phyloP scores from a whole-genome alignment of 345 rosid species.

The Rhizophora apiculata region DNA sequence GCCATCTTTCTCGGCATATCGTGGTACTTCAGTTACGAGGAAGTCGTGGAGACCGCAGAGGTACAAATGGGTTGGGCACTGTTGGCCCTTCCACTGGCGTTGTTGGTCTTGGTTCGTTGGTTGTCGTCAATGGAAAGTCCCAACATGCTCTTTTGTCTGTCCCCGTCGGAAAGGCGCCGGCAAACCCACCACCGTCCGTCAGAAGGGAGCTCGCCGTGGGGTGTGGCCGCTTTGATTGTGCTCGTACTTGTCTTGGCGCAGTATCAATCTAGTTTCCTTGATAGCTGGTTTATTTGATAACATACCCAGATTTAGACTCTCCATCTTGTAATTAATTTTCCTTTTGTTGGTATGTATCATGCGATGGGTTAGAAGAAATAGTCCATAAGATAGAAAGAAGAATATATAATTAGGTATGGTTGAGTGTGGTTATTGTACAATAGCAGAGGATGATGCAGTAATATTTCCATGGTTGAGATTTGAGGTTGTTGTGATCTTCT shows the following conservation, averaged over 20 bases:
- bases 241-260: slow-evolving; percentile 64
- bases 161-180: slow-evolving; percentile 56
- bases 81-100: slow-evolving; percentile 46
- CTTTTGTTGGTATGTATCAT: no score
- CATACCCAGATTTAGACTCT: background rate
- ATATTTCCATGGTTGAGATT: background rate
- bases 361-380: no score
- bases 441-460: background rate
- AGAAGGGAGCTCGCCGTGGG: slow-evolving; percentile 90
- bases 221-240: slow-evolving; percentile 79
- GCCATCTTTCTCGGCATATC: slow-evolving; percentile 55
- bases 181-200: slow-evolving; percentile 39
- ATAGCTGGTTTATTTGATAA: slow-evolving; percentile 47
- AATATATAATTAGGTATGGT: background rate
- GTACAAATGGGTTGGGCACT: slow-evolving; percentile 57
- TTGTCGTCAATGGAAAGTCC: slow-evolving; percentile 62
- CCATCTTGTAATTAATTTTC: no score
- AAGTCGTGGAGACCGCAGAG: slow-evolving; percentile 49
- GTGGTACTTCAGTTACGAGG: slow-evolving; percentile 64
- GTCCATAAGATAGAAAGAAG: no score
- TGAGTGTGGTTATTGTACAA: background rate
- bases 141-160: slow-evolving; percentile 38
- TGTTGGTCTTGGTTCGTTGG: slow-evolving; percentile 59
- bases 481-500: background rate
- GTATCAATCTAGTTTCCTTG: slow-evolving; percentile 70